Percentiles rank a stretch among this genome's conserved stretches.
Conservation (phyloP, 345 rosid genomes). For the Gossypium australe region DNA sequence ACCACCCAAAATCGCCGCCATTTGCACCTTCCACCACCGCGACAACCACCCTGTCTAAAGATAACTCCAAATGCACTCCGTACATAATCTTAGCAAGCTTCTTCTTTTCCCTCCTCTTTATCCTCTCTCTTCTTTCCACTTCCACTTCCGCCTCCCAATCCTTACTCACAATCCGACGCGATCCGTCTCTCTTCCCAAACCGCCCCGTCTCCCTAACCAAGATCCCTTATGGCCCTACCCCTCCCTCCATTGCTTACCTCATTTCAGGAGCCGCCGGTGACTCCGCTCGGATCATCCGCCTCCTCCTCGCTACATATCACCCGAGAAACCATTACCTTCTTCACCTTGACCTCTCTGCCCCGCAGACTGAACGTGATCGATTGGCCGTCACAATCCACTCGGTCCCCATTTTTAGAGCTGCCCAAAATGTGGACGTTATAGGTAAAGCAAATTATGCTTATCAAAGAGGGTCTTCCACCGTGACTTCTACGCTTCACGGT, state of each 20-base stretch:
- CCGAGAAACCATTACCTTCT: slow-evolving; percentile 78
- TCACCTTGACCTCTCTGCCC: slow-evolving; percentile 66
- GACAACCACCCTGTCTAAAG: slow-evolving; percentile 22
- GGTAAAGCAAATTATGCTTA: slow-evolving; percentile 80
- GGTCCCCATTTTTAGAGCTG: slow-evolving; percentile 59
- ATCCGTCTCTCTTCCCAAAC: slow-evolving; percentile 65
- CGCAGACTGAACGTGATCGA: slow-evolving; percentile 57
- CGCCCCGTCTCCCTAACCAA: slow-evolving; percentile 35
- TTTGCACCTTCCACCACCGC: slow-evolving; percentile 2
- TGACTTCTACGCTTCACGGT: slow-evolving; percentile 73
- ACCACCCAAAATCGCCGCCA: slow-evolving; percentile 15
- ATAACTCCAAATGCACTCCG: slow-evolving; percentile 40
- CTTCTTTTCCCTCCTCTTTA: slow-evolving; percentile 59
- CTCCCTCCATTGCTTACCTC: slow-evolving; percentile 75
- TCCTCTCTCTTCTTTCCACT: slow-evolving; percentile 50
- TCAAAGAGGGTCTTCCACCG: slow-evolving; percentile 63
- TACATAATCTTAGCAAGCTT: slow-evolving; percentile 50
- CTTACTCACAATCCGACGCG: slow-evolving; percentile 28
- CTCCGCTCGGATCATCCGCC: slow-evolving; percentile 60
- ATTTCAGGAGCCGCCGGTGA: slow-evolving; percentile 72
- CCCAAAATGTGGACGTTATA: slow-evolving; percentile 69
- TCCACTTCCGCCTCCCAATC: slow-evolving; percentile 27
- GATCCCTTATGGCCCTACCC: slow-evolving; percentile 48
- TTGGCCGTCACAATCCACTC: slow-evolving; percentile 55
- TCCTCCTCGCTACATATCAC: slow-evolving; percentile 69